Percentiles rank a stretch among this genome's conserved stretches.
Conservation (phyloP, 495 filamentous ascomycete genomes). For the Talaromyces proteolyticus region DNA sequence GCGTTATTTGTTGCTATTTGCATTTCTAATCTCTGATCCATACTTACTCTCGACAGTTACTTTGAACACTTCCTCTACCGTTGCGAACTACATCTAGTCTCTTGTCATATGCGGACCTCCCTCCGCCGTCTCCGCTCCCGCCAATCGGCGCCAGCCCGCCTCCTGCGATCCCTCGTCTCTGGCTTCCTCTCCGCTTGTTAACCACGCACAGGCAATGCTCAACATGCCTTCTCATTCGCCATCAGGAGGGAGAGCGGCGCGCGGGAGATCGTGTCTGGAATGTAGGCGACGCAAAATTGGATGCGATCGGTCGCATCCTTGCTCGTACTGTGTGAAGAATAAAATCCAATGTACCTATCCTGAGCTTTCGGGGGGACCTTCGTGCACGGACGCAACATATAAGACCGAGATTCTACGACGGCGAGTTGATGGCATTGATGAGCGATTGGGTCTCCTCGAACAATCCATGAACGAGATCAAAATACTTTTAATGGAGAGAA, state of each 20-base stretch:
- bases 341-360: slow-evolving; percentile 17
- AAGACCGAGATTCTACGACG: not conserved
- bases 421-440: slow-evolving; percentile 12
- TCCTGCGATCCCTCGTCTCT: not conserved
- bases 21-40: too few relatives aligned
- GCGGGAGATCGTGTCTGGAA: slow-evolving; percentile 41
- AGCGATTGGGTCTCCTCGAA: slow-evolving; percentile 3
- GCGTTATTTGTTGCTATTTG: too few relatives aligned
- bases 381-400: not conserved
- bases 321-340: slow-evolving; percentile 38
- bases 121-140: slow-evolving; percentile 7
- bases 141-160: slow-evolving; percentile 1
- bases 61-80: too few relatives aligned
- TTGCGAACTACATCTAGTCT: too few relatives aligned
- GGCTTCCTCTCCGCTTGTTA: not conserved
- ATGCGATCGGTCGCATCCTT: slow-evolving; percentile 43
- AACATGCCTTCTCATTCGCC: not conserved
- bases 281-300: slow-evolving; percentile 51
- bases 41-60: too few relatives aligned
- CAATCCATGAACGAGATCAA: slow-evolving; percentile 8
- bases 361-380: not conserved
- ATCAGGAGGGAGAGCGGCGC: slow-evolving; percentile 3
- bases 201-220: not conserved
- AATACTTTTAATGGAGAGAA: not conserved
- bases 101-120: too few relatives aligned